These are phyloP conservation scores for Penicillium lagena DNA, from an alignment of 495 filamentous ascomycete species.

Conservation along the genomic window DNA sequence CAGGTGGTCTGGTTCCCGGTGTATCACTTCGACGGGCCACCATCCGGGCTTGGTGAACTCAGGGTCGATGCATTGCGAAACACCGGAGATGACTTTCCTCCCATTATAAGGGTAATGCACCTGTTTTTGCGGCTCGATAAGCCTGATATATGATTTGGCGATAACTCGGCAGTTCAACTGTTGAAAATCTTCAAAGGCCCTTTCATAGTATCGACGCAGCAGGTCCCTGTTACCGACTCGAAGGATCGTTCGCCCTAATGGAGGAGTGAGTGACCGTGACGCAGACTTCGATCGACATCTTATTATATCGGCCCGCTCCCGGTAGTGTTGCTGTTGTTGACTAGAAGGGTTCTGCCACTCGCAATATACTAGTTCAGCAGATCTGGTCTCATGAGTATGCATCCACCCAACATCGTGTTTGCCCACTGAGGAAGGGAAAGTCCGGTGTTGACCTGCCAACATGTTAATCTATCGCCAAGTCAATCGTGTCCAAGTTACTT, in stretches of 20 bases:
- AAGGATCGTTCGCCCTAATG: conserved; percentile 30
- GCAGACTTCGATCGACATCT: conserved; percentile 12
- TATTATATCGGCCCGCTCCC: no score
- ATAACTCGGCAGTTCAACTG: conserved; percentile 46
- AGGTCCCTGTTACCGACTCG: conserved; percentile 50
- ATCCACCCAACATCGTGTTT: no score
- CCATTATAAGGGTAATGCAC: conserved; percentile 73
- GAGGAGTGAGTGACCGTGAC: conserved; percentile 17
- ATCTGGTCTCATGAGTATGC: no score
- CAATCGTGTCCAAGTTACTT: no score
- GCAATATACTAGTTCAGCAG: no score
- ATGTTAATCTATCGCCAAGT: no score
- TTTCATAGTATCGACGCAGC: conserved; percentile 58
- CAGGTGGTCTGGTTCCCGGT: conserved; percentile 78
- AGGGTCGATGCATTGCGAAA: conserved; percentile 31
- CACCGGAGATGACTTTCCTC: conserved; percentile 37
- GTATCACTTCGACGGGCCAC: conserved; percentile 67
- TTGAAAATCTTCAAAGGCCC: conserved; percentile 36
- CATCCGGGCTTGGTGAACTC: conserved; percentile 56
- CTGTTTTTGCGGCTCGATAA: conserved; percentile 85
- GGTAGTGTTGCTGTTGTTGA: no score
- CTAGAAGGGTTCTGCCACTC: no score
- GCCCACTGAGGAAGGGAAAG: no score
- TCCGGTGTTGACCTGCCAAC: no score
- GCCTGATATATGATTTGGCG: conserved; percentile 74